Conservation (phyloP, 352 stramenopile species). For the Pythium rhizo-oryzae region DNA sequence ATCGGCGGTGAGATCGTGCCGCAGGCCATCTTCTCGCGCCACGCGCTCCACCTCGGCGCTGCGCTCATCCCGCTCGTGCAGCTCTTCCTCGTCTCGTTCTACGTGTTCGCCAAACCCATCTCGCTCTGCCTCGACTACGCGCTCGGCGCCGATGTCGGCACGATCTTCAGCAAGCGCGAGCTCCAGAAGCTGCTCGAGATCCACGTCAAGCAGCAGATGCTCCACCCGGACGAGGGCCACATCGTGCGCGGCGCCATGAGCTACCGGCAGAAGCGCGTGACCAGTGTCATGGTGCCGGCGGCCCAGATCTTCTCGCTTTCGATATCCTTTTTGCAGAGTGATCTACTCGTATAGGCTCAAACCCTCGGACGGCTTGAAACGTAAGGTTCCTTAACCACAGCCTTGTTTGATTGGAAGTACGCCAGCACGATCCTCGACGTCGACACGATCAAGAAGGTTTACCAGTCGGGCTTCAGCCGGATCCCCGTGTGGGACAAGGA, state of each 20-base stretch:
- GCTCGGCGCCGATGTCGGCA: slow-evolving; percentile 95
- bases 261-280: slow-evolving; percentile 78
- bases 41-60: slow-evolving; percentile 83
- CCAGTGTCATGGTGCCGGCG: slow-evolving; percentile 94
- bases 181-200: slow-evolving; percentile 97
- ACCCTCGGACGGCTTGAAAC: not conserved
- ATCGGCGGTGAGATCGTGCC: slow-evolving; percentile 95
- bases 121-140: slow-evolving; percentile 89
- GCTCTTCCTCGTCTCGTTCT: slow-evolving; percentile 93
- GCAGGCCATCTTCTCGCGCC: slow-evolving; percentile 92
- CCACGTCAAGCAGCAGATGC: slow-evolving; percentile 90
- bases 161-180: slow-evolving; percentile 93
- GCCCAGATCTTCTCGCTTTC: slow-evolving; percentile 75
- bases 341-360: too few species aligned
- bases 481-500: slow-evolving; percentile 96
- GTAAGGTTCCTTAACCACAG: slow-evolving; percentile 31
- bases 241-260: slow-evolving; percentile 93
- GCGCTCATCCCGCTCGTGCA: slow-evolving; percentile 90
- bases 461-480: slow-evolving; percentile 92
- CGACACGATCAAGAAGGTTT: slow-evolving; percentile 74
- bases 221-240: slow-evolving; percentile 94
- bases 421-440: slow-evolving; percentile 51
- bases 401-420: slow-evolving; percentile 28
- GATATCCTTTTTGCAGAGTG: too few species aligned
- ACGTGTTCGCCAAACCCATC: slow-evolving; percentile 90